These are phyloP conservation scores for Ampelomyces quisqualis DNA, from an alignment of 2,329 filamentous ascomycete species.

Conservation along the genomic window DNA sequence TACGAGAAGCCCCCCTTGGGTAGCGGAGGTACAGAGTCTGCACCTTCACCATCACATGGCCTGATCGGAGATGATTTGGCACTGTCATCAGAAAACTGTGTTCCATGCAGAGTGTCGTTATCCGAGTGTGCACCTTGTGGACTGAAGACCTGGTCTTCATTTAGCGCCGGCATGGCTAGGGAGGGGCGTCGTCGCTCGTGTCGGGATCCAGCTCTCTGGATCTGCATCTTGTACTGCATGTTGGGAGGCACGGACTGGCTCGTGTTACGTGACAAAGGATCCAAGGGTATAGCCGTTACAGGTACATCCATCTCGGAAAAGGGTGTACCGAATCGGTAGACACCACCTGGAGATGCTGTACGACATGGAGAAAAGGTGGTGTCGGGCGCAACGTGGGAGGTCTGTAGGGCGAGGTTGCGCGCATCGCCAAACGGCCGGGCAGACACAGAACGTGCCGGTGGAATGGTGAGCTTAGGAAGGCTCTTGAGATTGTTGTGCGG, in stretches of 20 bases:
- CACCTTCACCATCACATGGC: constrained; percentile 20
- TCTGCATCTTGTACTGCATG: constrained; percentile 71
- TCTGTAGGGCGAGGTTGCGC: constrained; percentile 26
- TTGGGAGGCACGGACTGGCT: constrained; percentile 93
- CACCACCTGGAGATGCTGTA: constrained; percentile 57
- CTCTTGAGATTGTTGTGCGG: constrained; percentile 55
- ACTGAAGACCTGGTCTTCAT: constrained; percentile 60
- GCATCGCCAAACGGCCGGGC: constrained; percentile 33
- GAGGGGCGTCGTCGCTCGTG: constrained; percentile 62
- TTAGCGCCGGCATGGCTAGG: constrained; percentile 68
- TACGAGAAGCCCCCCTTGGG: constrained; percentile 43
- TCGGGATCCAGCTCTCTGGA: constrained; percentile 49
- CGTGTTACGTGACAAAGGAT: constrained; percentile 72
- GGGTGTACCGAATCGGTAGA: constrained; percentile 80
- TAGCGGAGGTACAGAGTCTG: constrained; percentile 28
- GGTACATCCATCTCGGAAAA: constrained; percentile 91
- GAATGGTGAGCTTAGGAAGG: constrained; percentile 60
- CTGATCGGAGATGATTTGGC: constrained; percentile 38
- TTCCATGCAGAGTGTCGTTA: constrained; percentile 36
- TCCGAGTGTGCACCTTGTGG: constrained; percentile 37
- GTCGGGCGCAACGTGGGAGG: constrained; percentile 35
- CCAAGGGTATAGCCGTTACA: constrained; percentile 68
- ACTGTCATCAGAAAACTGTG: constrained; percentile 37
- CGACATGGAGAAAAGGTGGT: constrained; percentile 50
- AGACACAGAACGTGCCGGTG: constrained; percentile 45